These are phyloP conservation scores for Pyrus bretschneideri DNA, from an alignment of 306 rosid genomes.

Conservation along the genomic window DNA sequence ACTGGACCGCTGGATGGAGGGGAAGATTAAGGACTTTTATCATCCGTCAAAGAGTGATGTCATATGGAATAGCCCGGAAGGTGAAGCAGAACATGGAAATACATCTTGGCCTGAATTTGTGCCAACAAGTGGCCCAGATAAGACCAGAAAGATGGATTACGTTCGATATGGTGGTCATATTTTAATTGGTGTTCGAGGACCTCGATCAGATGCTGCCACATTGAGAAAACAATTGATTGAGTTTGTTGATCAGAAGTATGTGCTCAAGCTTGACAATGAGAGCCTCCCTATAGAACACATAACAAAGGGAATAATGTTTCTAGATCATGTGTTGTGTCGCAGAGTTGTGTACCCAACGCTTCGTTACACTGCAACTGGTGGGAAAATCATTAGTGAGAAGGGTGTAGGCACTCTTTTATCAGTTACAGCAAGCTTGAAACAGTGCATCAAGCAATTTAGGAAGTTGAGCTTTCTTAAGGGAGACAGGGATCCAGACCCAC, in stretches of 20 bases:
- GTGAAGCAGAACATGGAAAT: slow-evolving; percentile 81
- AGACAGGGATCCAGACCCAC: slow-evolving; percentile 94
- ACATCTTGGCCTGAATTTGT: slow-evolving; percentile 99
- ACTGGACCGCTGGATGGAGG: slow-evolving; percentile 93
- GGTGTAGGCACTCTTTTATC: slow-evolving; percentile 95
- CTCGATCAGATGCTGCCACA: slow-evolving; percentile 79
- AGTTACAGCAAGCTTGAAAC: slow-evolving; percentile 89
- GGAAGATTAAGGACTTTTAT: slow-evolving; percentile 73
- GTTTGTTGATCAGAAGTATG: slow-evolving; percentile 82
- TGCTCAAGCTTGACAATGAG: slow-evolving; percentile 92
- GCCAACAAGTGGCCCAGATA: slow-evolving; percentile 96
- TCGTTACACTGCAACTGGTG: slow-evolving; percentile 89
- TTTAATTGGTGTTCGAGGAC: slow-evolving; percentile 82
- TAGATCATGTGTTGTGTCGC: slow-evolving; percentile 85
- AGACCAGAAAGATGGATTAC: slow-evolving; percentile 90
- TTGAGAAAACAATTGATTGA: slow-evolving; percentile 83
- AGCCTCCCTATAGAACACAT: slow-evolving; percentile 91
- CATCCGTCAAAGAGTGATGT: slow-evolving; percentile 93
- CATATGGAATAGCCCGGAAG: slow-evolving; percentile 82
- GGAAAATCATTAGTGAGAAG: slow-evolving; percentile 91
- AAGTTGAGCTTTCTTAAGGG: slow-evolving; percentile 84
- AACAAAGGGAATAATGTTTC: slow-evolving; percentile 95
- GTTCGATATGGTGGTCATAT: slow-evolving; percentile 85
- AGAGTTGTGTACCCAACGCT: slow-evolving; percentile 95
- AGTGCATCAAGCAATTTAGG: slow-evolving; percentile 84